Percentiles rank a stretch among this genome's conserved stretches.
These are phyloP conservation scores for Colletotrichum tofieldiae DNA, from an alignment of 2,329 filamentous ascomycete genomes.

Conservation along the genomic window DNA sequence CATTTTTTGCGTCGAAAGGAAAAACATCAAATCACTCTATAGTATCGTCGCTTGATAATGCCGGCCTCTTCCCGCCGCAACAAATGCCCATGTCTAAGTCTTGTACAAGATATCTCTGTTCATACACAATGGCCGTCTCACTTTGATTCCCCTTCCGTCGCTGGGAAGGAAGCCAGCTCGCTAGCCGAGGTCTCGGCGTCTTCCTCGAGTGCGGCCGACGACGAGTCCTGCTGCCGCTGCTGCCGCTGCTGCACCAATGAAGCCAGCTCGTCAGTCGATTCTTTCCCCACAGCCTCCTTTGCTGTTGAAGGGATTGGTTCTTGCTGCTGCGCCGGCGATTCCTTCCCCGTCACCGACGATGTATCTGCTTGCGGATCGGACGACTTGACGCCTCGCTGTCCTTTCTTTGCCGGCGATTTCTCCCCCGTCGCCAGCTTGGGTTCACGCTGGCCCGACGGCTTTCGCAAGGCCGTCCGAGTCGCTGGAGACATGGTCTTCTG, in stretches of 20 bases:
- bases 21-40: background rate
- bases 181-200: background rate
- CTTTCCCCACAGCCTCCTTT: background rate
- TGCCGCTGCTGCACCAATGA: background rate
- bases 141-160: background rate
- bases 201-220: background rate
- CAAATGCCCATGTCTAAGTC: slow-evolving; percentile 4
- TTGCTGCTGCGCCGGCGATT: background rate
- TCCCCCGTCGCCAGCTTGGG: background rate
- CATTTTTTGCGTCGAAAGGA: too few relatives aligned
- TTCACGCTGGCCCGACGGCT: background rate
- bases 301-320: too few relatives aligned
- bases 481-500: background rate
- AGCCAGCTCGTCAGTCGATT: background rate
- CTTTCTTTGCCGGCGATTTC: background rate
- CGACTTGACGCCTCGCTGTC: background rate
- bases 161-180: background rate
- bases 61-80: background rate
- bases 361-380: background rate
- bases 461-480: background rate
- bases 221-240: background rate
- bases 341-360: background rate
- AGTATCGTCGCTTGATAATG: slow-evolving; percentile 18
- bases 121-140: slow-evolving; percentile 9
- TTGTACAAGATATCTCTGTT: slow-evolving; percentile 18